Base-by-base conservation (phyloP, 2,329 filamentous ascomycete species). In the Hymenoscyphus linearis region DNA sequence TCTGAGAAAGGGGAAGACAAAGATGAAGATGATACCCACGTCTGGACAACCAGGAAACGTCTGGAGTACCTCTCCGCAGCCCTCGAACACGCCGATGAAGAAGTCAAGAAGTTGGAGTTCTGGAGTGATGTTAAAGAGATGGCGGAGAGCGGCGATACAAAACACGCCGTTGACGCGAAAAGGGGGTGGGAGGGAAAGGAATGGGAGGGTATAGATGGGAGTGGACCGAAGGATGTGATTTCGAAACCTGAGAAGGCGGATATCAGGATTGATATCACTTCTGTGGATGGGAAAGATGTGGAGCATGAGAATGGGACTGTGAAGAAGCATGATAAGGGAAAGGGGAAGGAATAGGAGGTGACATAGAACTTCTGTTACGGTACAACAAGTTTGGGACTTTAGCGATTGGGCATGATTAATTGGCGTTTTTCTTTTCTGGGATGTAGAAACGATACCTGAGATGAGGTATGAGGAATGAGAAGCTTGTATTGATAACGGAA, bases 41-140 rank as follows among this genome's bases (percentile, higher is more conserved):
- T 72, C 5, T 72, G 72, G 52, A 67, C 60, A 35, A 67, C 63
- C 25, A 66, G 61, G 31, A 66, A 67, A 50, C 71, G 73, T 59
- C 80, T 84, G 60, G 85, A 86, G 57, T 86, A 90, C 66, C 80
- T 98, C n/a, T 81, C 85, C 36, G 86, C 83, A 27, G 91, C 93
- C 1, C 81, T 91, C 13, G 81, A 86, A 64, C 87, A 90, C 55
- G 91, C 91, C 1, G 89, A 93, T 65, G 85, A 87, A 68, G 90
- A 96, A 70, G 88, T 96, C 56, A 86, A 86, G 61, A 87, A 83
- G 62, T 78, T 96, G 6, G 91, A 96, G 57, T 96, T 92, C 72
- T 96, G 93, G 88, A 93, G 89, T 71, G 90, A 96, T 71, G 84
- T 91, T 65, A 90, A 86, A 73, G 82, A 82, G 16, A 86, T 91